phyloP scores from a whole-genome alignment of 345 rosid genomes.

The Hypericum androsaemum region DNA sequence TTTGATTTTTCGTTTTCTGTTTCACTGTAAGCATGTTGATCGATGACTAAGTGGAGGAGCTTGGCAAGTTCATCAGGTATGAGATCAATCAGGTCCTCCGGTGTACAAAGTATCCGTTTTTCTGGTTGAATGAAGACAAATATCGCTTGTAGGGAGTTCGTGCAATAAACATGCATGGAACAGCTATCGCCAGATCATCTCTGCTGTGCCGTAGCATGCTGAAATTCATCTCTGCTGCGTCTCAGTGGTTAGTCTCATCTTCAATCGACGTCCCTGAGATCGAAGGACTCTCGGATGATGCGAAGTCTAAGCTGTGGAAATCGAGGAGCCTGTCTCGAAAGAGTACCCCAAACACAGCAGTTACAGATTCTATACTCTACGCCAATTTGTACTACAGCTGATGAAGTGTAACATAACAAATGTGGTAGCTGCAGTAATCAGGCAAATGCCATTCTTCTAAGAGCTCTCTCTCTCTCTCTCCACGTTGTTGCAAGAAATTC shows the following conservation, averaged over 20 bases:
- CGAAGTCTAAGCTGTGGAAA: constrained; percentile 30
- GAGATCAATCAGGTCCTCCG: background rate
- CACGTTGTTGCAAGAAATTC: constrained; percentile 46
- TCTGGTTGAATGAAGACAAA: constrained; percentile 4
- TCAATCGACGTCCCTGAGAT: constrained; percentile 48
- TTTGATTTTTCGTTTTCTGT: constrained; percentile 81
- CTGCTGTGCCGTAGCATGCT: constrained; percentile 98
- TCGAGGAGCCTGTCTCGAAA: constrained; percentile 32
- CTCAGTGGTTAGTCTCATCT: constrained; percentile 90
- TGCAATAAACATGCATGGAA: constrained; percentile 54
- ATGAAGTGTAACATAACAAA: too few relatives aligned
- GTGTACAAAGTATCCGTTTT: too few relatives aligned
- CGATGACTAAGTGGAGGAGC: constrained; percentile 94
- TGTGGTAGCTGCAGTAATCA: background rate
- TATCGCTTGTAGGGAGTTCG: constrained; percentile 58
- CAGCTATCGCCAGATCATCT: constrained; percentile 82
- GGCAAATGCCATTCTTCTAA: background rate
- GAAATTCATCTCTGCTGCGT: constrained; percentile 84
- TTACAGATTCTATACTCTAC: constrained; percentile 77
- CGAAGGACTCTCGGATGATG: constrained; percentile 29
- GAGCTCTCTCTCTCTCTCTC: background rate
- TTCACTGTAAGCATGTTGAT: constrained; percentile 90
- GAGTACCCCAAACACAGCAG: constrained; percentile 38
- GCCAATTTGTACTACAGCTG: constrained; percentile 12
- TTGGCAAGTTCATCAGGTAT: constrained; percentile 97